Base-by-base conservation (phyloP, 257 asterid species). In the Rhazya stricta region DNA sequence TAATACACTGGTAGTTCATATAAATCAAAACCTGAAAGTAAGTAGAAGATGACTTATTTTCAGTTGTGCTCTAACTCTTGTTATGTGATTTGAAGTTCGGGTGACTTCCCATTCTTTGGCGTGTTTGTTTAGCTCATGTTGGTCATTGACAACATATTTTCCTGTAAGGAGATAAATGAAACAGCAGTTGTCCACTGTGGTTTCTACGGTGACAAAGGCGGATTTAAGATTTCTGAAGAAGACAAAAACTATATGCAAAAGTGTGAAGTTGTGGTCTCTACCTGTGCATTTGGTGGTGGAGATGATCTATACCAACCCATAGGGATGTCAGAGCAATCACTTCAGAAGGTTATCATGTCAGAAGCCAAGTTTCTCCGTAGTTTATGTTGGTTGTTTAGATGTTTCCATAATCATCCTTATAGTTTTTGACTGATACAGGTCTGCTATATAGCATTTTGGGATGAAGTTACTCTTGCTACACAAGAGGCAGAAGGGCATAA, bases 251-350 rank as follows among this genome's bases (percentile, higher is more conserved):
- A 84, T 76, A 88, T 95, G 98, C 72, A 80, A 45, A 80, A 91
- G 30, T 95, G 99, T 83, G 82, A 90, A 83, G 91, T 82, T 60
- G 99, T 90, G 82, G 98, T 95, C 78, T 95, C 98, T 15, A 95
- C 99, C 19, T 95, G 99, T 86, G 96, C 99, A 78, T 95, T 95
- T 87, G 99, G 99, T 72, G 99, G 99, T 73, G 99, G 99, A 72
- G 99, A 95, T 82, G 90, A 92, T 86, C 97, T 92, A 39, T 95
- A 95, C 85, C 97, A 95, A 87, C 99, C 99, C 57, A 92, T 95
- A 78, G 98, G 86, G 73, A 77, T 79, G 86, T 72, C 84, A 39
- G 80, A 82, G 74, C 71, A 56, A 58, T 82, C 88, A 43, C 83
- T 83, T 69, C 79, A 79, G 74, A 83, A 83, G 88, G 85, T 83